phyloP scores from a whole-genome alignment of 345 rosid species.

The Trapa bicornis region DNA sequence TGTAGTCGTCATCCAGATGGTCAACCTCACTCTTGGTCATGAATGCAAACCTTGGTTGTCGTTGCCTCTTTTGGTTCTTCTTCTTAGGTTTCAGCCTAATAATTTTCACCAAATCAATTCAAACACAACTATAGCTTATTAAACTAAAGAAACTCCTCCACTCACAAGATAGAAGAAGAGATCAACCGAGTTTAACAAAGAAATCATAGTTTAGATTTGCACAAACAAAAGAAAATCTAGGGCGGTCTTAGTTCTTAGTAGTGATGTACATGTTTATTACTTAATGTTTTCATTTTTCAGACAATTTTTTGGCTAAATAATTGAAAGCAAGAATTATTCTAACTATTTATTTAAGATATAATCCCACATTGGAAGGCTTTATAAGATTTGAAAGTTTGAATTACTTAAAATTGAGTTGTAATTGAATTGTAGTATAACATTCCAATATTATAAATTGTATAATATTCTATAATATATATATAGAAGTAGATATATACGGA shows the following conservation, averaged over 20 bases:
- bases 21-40: constrained; percentile 15
- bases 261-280: not conserved
- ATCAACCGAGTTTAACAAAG: no score
- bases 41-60: constrained; percentile 5
- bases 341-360: not conserved
- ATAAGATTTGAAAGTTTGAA: no score
- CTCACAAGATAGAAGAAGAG: not conserved
- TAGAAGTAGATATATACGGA: not conserved
- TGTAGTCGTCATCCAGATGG: constrained; percentile 31
- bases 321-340: not conserved
- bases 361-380: no score
- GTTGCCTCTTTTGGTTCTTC: constrained; percentile 9
- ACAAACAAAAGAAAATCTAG: no score
- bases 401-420: no score
- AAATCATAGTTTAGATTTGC: no score
- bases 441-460: no score
- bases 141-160: not conserved
- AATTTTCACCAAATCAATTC: not conserved
- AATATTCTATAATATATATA: no score
- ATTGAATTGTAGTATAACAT: no score
- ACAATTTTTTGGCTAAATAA: not conserved
- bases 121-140: not conserved
- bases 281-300: no score
- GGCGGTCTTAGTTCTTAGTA: not conserved
- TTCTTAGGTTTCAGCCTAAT: constrained; percentile 12